Evolutionary conservation across 2,329 filamentous ascomycete genomes (phyloP).

Genomic region (Colletotrichum limetticola): DNA sequence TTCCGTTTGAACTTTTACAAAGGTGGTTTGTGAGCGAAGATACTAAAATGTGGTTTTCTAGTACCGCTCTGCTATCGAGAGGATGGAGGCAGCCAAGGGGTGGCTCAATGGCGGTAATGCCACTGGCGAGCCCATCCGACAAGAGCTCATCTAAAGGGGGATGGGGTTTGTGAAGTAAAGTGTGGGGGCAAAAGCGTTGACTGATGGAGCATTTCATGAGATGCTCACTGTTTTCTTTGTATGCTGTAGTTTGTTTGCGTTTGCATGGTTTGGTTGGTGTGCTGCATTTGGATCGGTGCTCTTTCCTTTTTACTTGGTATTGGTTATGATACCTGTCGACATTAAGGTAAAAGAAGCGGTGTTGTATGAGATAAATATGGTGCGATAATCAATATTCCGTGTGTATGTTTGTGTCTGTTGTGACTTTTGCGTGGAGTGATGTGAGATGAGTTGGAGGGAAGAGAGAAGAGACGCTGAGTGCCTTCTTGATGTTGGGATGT

Average conservation of each 20-base stretch:
- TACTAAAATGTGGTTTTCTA: not conserved
- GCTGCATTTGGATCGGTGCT: not conserved
- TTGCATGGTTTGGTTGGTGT: not conserved
- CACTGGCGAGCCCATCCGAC: conserved; percentile 34
- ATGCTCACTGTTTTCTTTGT: not conserved
- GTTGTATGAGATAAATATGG: not conserved
- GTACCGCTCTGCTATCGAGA: conserved; percentile 33
- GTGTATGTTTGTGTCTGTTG: not conserved
- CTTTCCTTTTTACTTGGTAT: not conserved
- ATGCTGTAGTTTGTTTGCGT: not conserved
- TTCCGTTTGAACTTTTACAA: too few species aligned
- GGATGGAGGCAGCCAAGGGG: conserved; percentile 2
- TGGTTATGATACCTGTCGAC: not conserved
- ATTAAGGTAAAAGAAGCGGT: not conserved
- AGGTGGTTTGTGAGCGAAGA: not conserved
- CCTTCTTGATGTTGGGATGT: too few species aligned
- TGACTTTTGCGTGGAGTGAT: not conserved
- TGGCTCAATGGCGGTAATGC: not conserved
- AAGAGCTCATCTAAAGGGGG: conserved; percentile 45
- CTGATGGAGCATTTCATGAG: not conserved
- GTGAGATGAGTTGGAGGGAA: not conserved
- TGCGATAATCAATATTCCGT: not conserved
- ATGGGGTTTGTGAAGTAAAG: not conserved
- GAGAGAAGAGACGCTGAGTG: not conserved
- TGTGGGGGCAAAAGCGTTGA: not conserved